Conservation (phyloP, 2,329 filamentous ascomycete species). For the Byssoonygena ceratinophila region DNA sequence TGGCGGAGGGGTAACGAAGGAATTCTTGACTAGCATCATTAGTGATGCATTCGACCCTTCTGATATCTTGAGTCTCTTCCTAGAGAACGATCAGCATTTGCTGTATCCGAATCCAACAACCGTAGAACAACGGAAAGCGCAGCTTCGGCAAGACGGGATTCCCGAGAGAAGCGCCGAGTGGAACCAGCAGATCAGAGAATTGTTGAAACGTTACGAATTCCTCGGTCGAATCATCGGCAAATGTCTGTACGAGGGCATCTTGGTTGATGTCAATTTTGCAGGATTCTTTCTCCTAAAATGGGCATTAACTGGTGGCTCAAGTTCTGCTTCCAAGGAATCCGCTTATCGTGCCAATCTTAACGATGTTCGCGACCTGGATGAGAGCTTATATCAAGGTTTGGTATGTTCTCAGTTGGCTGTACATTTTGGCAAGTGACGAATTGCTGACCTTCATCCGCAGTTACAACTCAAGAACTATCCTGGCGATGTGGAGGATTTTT, state of each 20-base stretch:
- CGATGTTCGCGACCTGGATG: conserved; percentile 83
- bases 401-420: conserved; percentile 33
- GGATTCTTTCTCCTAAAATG: conserved; percentile 95
- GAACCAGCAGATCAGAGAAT: conserved; percentile 46
- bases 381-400: conserved; percentile 80
- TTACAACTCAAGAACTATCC: conserved; percentile 70
- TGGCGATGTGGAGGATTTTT: conserved; percentile 68
- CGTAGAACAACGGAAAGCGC: conserved; percentile 57
- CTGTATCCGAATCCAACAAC: conserved; percentile 78
- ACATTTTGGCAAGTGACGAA: no score
- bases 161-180: conserved; percentile 47
- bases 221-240: conserved; percentile 88
- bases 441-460: conserved; percentile 20
- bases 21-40: conserved; percentile 84
- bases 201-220: conserved; percentile 76
- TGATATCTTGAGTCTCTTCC: conserved; percentile 55
- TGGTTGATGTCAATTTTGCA: conserved; percentile 86
- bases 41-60: conserved; percentile 65
- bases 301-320: conserved; percentile 60
- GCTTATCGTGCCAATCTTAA: conserved; percentile 87
- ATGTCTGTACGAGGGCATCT: conserved; percentile 91
- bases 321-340: conserved; percentile 54
- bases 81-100: conserved; percentile 73
- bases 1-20: conserved; percentile 92
- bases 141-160: conserved; percentile 44